These are phyloP conservation scores for Porcisia hertigi DNA, from an alignment of 208 protist species.

Conservation along the genomic window DNA sequence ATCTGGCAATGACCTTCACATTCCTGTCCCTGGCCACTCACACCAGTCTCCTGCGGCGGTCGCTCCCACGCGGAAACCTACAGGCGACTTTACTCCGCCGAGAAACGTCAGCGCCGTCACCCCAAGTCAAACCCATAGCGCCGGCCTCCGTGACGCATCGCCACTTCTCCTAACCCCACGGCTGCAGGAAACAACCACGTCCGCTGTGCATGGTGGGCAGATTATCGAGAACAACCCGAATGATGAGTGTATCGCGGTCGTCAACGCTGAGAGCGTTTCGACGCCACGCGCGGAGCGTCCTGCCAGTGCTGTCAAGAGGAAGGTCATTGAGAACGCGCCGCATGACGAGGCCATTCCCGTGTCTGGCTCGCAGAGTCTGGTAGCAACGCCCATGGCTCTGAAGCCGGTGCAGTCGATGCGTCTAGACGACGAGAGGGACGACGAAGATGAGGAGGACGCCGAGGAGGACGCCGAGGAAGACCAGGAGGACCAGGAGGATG, in stretches of 20 bases:
- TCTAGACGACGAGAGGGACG: constrained; percentile 30
- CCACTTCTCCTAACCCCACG: constrained; percentile 8
- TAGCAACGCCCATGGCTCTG: constrained; percentile 34
- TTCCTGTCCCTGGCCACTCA: constrained; percentile 11
- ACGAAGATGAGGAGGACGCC: constrained; percentile 32
- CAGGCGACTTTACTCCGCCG: background rate
- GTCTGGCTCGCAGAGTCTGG: constrained; percentile 23
- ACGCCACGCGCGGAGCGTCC: constrained; percentile 46
- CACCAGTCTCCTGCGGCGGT: background rate
- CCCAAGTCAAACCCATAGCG: background rate
- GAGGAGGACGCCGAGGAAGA: constrained; percentile 34
- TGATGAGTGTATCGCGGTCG: constrained; percentile 84
- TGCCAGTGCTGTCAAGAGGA: constrained; percentile 12
- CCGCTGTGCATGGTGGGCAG: constrained; percentile 29
- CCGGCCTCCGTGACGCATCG: background rate
- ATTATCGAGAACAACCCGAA: constrained; percentile 85
- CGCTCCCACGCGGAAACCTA: background rate
- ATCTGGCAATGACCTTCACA: constrained; percentile 9
- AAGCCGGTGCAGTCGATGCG: constrained; percentile 12
- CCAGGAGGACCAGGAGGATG: constrained; percentile 23
- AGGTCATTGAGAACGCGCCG: constrained; percentile 55
- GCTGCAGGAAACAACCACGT: background rate
- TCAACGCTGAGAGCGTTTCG: constrained; percentile 46
- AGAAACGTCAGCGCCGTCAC: constrained; percentile 1
- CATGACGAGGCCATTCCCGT: constrained; percentile 70